phyloP scores from a whole-genome alignment of 805 yeast species.

The Phaffomyces antillensis region DNA sequence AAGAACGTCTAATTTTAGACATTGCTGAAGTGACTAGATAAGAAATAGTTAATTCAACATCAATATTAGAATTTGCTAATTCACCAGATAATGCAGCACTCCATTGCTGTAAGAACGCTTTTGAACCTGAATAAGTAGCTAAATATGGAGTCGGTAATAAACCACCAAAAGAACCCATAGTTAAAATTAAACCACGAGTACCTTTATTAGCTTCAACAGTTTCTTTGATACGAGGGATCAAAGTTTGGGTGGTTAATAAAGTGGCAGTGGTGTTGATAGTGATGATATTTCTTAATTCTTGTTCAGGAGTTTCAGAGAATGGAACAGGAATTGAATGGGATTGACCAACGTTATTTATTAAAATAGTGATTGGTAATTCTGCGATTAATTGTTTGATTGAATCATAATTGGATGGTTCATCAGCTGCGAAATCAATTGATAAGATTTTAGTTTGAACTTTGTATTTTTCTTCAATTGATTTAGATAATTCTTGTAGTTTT shows the following conservation, averaged over 20 bases:
- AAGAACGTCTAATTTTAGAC: constrained; percentile 84
- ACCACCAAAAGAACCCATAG: constrained; percentile 98
- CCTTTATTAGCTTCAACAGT: constrained; percentile 38
- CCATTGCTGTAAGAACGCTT: constrained; percentile 93
- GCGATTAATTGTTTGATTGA: constrained; percentile 39
- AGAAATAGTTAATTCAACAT: constrained; percentile 79
- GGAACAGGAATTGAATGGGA: constrained; percentile 95
- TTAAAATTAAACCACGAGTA: constrained; percentile 69
- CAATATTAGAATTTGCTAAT: constrained; percentile 58
- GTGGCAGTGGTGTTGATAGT: constrained; percentile 84
- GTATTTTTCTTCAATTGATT: constrained; percentile 53
- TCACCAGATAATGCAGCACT: constrained; percentile 85
- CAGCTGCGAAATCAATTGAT: constrained; percentile 74
- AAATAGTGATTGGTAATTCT: constrained; percentile 57
- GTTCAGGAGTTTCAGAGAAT: constrained; percentile 67
- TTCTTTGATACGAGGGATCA: constrained; percentile 60
- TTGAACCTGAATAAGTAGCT: constrained; percentile 94
- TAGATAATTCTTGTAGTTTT: constrained; percentile 61
- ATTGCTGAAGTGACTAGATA: constrained; percentile 91
- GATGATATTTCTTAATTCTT: constrained; percentile 73
- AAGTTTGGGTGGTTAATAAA: constrained; percentile 71
- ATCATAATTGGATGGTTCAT: constrained; percentile 49
- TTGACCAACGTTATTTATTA: constrained; percentile 91
- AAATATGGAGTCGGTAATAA: constrained; percentile 85
- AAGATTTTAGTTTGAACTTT: constrained; percentile 57